Evolutionary conservation across 106 monocot genomes (phyloP), one percentile per base, ranked within the genome.

Genomic region (Cymbidium sinense): DNA sequence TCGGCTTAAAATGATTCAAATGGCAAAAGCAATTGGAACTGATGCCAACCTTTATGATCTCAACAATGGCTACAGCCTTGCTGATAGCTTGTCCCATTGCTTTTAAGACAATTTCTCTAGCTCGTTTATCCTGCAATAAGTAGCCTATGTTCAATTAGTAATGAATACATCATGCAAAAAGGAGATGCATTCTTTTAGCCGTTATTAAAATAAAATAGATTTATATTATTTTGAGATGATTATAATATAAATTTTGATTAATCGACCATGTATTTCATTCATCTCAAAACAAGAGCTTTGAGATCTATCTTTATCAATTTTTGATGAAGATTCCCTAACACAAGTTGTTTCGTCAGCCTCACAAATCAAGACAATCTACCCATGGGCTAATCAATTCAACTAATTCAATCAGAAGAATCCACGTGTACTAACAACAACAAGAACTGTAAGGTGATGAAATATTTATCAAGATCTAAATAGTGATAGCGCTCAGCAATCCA

Each of bases 31-130:
- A 81, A 35, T 54, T 50, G 11, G 23, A 36, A 70, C 1, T 25
- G 64, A 8, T 74, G 61, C 64, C 52, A 75, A 84, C 91, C 91
- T 91, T 91, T 12, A 91, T 79, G 61, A 91, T 88, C 79, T 91
- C 91, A 33, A 78, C 82, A 84, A 88, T 80, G 23, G 88, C 84
- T 41, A 91, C 91, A 58, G 88, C 75, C 80, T 91, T 91, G 78
- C 86, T 88, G 35, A 91, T 88, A 70, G 91, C 91, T 64, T 91
- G 91, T 36, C 91, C 91, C 84, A 88, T 91, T 70, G 88, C 91
- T 75, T 88, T 88, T 31, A 91, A 80, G n/a, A 88, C 86, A 72
- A 91, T 91, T 35, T 88, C 91, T 55, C 76, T 77, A 36, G 78
- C 77, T 31, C 37, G 79, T 72, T 80, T 91, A 54, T 88, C 91